phyloP scores from a whole-genome alignment of 176 grass and related monocot species.

The Echinochloa phyllopogon region DNA sequence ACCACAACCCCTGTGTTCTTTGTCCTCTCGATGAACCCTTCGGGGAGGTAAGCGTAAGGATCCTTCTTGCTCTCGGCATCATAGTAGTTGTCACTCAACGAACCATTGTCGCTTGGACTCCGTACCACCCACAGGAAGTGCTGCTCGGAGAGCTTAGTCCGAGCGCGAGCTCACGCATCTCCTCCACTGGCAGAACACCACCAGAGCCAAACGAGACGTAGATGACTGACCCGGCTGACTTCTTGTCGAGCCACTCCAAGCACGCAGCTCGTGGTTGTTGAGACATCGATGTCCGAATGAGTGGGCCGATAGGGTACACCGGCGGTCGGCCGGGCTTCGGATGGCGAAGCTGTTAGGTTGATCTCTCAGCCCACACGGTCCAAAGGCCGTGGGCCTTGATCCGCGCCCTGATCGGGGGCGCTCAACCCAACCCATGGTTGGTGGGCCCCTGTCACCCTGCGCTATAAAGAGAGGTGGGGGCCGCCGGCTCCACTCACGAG shows the following conservation, averaged over 20 bases:
- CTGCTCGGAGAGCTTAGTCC: slow-evolving; percentile 53
- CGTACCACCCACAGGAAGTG: slow-evolving; percentile 66
- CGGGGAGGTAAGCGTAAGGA: slow-evolving; percentile 41
- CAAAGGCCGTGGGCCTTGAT: too few relatives aligned
- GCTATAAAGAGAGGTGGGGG: too few relatives aligned
- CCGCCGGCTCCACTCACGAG: too few relatives aligned
- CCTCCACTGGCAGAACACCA: slow-evolving; percentile 26
- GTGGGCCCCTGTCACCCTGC: too few relatives aligned
- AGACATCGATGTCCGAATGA: slow-evolving; percentile 5
- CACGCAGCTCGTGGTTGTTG: slow-evolving; percentile 13
- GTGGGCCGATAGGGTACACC: slow-evolving; percentile 49
- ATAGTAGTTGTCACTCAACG: slow-evolving; percentile 42
- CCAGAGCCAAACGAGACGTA: slow-evolving; percentile 65
- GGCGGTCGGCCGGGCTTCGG: slow-evolving; percentile 23
- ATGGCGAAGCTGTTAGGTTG: too few relatives aligned
- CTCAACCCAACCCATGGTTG: too few relatives aligned
- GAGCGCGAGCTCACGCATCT: slow-evolving; percentile 52
- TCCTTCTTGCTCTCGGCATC: slow-evolving; percentile 45
- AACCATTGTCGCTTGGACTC: slow-evolving; percentile 48
- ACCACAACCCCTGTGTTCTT: slow-evolving; percentile 41
- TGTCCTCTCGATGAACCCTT: slow-evolving; percentile 42
- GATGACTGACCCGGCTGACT: slow-evolving; percentile 42
- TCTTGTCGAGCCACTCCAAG: slow-evolving; percentile 58
- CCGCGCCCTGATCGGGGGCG: too few relatives aligned
- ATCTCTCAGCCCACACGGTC: too few relatives aligned